Evolutionary conservation across 257 asterid genomes (phyloP).

Genomic region (Oldenlandia corymbosa): DNA sequence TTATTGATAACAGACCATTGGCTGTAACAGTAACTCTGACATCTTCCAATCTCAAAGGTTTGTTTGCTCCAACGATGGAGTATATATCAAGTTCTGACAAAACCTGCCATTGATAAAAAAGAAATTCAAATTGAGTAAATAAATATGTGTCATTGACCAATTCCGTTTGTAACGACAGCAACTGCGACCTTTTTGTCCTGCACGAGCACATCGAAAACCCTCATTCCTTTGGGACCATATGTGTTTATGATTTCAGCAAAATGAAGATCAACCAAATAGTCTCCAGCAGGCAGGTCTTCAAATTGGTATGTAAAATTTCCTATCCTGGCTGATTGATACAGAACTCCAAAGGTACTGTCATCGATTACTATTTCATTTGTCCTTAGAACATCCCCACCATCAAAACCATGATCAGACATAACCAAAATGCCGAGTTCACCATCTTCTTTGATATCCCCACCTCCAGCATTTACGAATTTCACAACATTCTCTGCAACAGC

Average conservation of each 20-base stretch:
- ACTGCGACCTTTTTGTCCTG: conserved; percentile 73
- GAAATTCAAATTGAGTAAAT: neutral
- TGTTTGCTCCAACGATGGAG: conserved; percentile 85
- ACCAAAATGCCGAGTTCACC: conserved; percentile 40
- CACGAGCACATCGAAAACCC: conserved; percentile 68
- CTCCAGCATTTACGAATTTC: conserved; percentile 73
- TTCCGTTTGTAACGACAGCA: neutral
- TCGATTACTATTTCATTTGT: conserved; percentile 59
- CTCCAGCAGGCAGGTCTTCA: conserved; percentile 59
- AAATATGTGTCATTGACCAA: neutral
- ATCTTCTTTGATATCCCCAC: conserved; percentile 27
- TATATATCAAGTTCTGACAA: conserved; percentile 81
- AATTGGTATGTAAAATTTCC: conserved; percentile 70
- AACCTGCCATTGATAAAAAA: conserved; percentile 66
- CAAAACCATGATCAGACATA: conserved; percentile 48
- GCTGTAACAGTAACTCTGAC: conserved; percentile 60
- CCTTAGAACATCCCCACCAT: conserved; percentile 76
- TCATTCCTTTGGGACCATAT: conserved; percentile 89
- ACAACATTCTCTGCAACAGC: conserved; percentile 54
- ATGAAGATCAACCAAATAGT: conserved; percentile 73
- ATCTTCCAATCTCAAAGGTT: conserved; percentile 73
- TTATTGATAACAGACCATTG: conserved; percentile 48
- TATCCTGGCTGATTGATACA: conserved; percentile 74
- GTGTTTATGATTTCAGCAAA: conserved; percentile 78
- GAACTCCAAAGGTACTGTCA: conserved; percentile 47